Evolutionary conservation across 148 eudicot genomes (phyloP), one percentile per base, ranked within the genome.

Genomic region (Camellia granthamiana): DNA sequence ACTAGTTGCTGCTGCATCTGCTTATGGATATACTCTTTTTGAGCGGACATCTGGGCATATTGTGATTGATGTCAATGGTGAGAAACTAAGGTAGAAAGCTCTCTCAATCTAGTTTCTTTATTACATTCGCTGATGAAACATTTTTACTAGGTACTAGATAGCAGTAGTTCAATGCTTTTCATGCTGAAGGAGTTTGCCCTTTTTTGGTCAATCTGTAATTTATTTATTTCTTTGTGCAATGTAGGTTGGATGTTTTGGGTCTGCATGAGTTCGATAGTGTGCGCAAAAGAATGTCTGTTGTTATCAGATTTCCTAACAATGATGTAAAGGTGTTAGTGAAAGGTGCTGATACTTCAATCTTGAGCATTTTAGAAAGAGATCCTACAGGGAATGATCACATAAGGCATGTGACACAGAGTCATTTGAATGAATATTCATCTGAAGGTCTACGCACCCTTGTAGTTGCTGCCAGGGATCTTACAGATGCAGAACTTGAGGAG

Each of bases 11-110:
- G 98, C 98, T 42, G 98, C 98, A 18, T 92, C 97, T 71, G 93
- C 93, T n/a, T 95, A 95, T 87, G 98, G 94, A 6, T 95, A 93
- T 80, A 93, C 96, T 60, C 97, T 95, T 74, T 95, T 83, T 84
- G 97, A 95, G 90, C 89, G 98, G 72, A 95, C 98, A 81, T 95
- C 98, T 80, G 97, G 97, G 74, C 98, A 95, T 86, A 91, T 95
- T 79, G 96, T 83, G 58, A 86, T 95, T 78, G 92, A 95, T 86
- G 86, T 90, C 84, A 90, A 95, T 86, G 97, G 94, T 75, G 97
- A 93, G 86, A 91, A 88, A 86, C 87, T 92, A 87, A 95, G 98
- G 98, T 95, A 88, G 85, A 87, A 76, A 74, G 68, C 63, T 74
- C 65, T 80, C 67, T 49, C 58, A 51, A 46, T 59, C 78, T 49